phyloP scores from a whole-genome alignment of 2,329 filamentous ascomycete species.

The Diaporthe citrichinensis region DNA sequence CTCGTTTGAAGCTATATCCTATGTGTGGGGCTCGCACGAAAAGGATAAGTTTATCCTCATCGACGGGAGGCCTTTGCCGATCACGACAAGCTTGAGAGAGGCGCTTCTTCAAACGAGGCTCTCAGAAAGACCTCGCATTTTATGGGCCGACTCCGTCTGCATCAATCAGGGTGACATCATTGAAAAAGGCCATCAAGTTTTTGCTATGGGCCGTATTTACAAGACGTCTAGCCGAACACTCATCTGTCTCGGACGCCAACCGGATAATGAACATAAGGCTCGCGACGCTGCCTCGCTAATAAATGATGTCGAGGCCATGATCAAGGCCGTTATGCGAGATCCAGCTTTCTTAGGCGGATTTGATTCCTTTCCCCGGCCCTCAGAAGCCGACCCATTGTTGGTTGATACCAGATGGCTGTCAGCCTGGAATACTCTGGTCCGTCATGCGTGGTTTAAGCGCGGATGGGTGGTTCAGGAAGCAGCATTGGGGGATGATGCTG shows the following conservation, averaged over 20 bases:
- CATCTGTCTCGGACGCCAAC: slow-evolving; percentile 29
- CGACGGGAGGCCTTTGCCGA: not conserved
- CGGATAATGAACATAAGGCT: not conserved
- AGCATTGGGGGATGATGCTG: not conserved
- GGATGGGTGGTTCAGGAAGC: slow-evolving; percentile 34
- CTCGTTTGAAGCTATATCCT: slow-evolving; percentile 31
- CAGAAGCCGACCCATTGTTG: not conserved
- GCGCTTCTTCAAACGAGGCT: not conserved
- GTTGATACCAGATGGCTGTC: not conserved
- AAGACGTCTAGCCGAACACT: not conserved
- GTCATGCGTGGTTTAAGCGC: not conserved
- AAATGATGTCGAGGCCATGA: not conserved
- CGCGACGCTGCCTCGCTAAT: not conserved
- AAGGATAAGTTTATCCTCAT: not conserved
- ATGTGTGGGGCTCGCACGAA: not conserved
- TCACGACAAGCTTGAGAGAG: not conserved
- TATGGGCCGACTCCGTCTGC: slow-evolving; percentile 13
- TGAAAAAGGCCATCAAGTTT: slow-evolving; percentile 24
- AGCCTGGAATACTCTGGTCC: not conserved
- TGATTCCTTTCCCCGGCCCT: not conserved
- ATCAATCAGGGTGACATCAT: slow-evolving; percentile 24
- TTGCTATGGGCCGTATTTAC: slow-evolving; percentile 18
- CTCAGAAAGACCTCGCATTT: not conserved
- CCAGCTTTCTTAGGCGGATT: not conserved
- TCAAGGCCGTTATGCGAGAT: not conserved